Base-by-base conservation (phyloP, 1,284 basidiomycete genomes). In the Ustilago hordei region DNA sequence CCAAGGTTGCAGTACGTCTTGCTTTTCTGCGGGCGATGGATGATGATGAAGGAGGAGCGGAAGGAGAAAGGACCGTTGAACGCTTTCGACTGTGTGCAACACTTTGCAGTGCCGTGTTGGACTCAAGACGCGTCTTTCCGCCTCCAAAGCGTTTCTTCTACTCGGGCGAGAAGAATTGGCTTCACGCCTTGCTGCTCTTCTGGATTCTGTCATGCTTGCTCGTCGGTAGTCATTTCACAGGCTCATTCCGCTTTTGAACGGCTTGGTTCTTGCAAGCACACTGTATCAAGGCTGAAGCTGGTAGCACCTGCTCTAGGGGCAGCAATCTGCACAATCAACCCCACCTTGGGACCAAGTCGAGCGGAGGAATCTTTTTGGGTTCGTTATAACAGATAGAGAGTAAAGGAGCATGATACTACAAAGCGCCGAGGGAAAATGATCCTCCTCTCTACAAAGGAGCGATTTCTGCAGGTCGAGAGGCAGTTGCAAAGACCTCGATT, bases 361-460 rank as follows among this genome's bases (percentile, higher is more conserved):
- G n/a, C 8, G 13, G 13, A 31, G 23, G 34, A 28, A 45, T 57
- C 55, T 52, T 60, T 50, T 59, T 23, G 34, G 34, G n/a, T 35
- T 48, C 39, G 32, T 32, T 41, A 32, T 23, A 55, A 41, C 4
- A 52, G 48, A 28, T 17, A 52, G n/a, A 41, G 54, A 41, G 54
- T 41, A 55, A 38, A 55, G 36, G 31, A 55, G 38, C 54, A 55
- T 19, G 32, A 54, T 35, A 36, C 35, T 54, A 35, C 31, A 36
- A 36, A 23, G 28, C 6, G 32, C 23, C 23, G 23, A 28, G 31
- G 50, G 31, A 4, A 50, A 48, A 2, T 23, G 1, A 23, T 12
- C 3, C 52, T 35, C 36, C n/a, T 54, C 9, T 55, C 54, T 55
- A 38, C 23, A 41, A n/a, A 8, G 41, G 15, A 7, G 34, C 8